Percentiles rank a stretch among this genome's conserved stretches.
These are phyloP conservation scores for Parathielavia appendiculata DNA, from an alignment of 495 filamentous ascomycete species.

Conservation along the genomic window DNA sequence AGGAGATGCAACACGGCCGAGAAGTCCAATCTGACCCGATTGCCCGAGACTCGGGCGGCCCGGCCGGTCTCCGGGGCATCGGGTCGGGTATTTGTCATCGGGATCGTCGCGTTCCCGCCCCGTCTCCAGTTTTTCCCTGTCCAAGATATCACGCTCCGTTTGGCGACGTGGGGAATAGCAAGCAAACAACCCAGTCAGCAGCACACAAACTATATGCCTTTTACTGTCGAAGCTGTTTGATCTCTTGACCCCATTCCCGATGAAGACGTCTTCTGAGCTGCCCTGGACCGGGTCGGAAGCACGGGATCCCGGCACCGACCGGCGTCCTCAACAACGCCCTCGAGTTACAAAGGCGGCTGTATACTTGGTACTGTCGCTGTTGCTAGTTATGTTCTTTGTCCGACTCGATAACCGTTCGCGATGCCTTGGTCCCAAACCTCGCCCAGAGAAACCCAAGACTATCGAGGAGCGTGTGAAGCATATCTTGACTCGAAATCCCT, in stretches of 20 bases:
- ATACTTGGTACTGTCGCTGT: not conserved
- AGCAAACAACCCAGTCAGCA: not conserved
- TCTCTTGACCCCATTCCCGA: not conserved
- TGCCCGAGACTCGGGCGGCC: too few species aligned
- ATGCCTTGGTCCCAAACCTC: not conserved
- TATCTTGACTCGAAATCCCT: conserved; percentile 66
- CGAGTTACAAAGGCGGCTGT: conserved; percentile 2
- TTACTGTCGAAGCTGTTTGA: not conserved
- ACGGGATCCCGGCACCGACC: not conserved
- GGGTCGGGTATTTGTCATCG: too few species aligned
- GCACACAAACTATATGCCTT: not conserved
- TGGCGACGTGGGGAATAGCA: not conserved
- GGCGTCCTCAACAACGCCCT: not conserved
- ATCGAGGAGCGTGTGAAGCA: conserved; percentile 62
- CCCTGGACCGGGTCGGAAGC: not conserved
- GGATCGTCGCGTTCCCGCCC: too few species aligned
- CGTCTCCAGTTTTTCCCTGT: too few species aligned
- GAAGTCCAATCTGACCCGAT: too few species aligned
- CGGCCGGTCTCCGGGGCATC: too few species aligned
- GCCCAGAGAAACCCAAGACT: conserved; percentile 26
- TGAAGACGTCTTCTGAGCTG: conserved; percentile 3
- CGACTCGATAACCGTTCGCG: not conserved
- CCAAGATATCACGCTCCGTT: too few species aligned
- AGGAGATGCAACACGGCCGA: too few species aligned
- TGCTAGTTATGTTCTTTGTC: conserved; percentile 8